Base-by-base conservation (phyloP, 805 yeast species). In the Wickerhamomyces subpelliculosus region DNA sequence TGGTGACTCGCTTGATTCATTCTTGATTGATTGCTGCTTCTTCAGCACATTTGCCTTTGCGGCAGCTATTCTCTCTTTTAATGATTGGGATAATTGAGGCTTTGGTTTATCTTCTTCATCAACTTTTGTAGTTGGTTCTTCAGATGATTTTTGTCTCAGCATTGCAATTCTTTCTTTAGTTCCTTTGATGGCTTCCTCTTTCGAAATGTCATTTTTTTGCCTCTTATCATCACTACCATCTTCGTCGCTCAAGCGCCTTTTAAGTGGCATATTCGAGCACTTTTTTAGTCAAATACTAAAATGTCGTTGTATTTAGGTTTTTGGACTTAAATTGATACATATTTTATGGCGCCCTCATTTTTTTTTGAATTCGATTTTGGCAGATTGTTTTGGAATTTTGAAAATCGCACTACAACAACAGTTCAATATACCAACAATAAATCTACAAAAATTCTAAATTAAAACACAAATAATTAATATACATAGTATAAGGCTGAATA, bases 151-250 rank as follows among this genome's bases (percentile, higher is more conserved):
- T 22, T 32, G 14, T 12, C 29, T 27, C 19, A 11, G 18, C 19
- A 16, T n/a, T 8, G 43, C 41, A 16, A 44, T 35, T 4, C 45
- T 35, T 24, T 44, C 43, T 24, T 35, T 40, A 1, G 46, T 42
- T 13, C 39, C 35, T 7, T 36, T 29, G 16, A 35, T 40, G 22
- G 40, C 38, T 13, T 34, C 46, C 12, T 35, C 40, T 22, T 28
- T 32, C 2, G 35, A 24, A n/a, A 13, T 9, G 3, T 21, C 37
- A 22, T n/a, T 35, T 19, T 35, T 42, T 2, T 32, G 31, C n/a
- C 29, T 33, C 32, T 42, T 42, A 17, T 20, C 39, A n/a, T 31
- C 29, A 2, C 25, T 32, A 20, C 18, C 18, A 5, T 30, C 35
- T 10, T 20, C 27, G 8, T 7, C n/a, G 16, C 12, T 5, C 5